These are phyloP conservation scores for Penicillium maclennaniae DNA, from an alignment of 495 filamentous ascomycete species.

Conservation along the genomic window DNA sequence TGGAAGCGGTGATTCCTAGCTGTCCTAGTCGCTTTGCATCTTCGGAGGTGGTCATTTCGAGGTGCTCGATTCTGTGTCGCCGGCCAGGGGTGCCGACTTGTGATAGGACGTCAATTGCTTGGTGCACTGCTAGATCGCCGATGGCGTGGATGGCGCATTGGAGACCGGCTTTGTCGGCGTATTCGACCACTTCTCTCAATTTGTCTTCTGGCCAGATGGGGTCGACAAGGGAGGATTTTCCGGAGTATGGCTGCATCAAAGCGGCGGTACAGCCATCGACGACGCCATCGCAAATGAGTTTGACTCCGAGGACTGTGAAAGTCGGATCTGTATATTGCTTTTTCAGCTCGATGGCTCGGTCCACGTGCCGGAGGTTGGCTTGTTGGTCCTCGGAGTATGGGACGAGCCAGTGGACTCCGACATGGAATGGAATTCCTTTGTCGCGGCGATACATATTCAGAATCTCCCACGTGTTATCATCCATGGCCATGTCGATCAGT, in stretches of 20 bases:
- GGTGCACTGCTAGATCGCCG: conserved; percentile 53
- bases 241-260: conserved; percentile 55
- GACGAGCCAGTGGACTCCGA: conserved; percentile 63
- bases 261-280: conserved; percentile 65
- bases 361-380: conserved; percentile 36
- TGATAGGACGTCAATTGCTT: conserved; percentile 54
- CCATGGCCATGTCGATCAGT: conserved; percentile 69
- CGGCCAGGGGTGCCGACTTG: conserved; percentile 33
- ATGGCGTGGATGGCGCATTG: conserved; percentile 67
- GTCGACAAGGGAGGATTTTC: conserved; percentile 37
- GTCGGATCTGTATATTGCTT: conserved; percentile 47
- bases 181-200: conserved; percentile 51
- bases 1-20: conserved; percentile 57
- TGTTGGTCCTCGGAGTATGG: conserved; percentile 20
- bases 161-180: conserved; percentile 50
- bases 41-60: conserved; percentile 51
- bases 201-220: conserved; percentile 54
- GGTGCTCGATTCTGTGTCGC: conserved; percentile 57
- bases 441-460: conserved; percentile 45
- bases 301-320: conserved; percentile 60
- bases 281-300: conserved; percentile 65
- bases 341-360: conserved; percentile 55
- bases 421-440: conserved; percentile 48
- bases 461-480: conserved; percentile 56
- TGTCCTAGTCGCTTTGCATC: conserved; percentile 52